A percentile compares a stretch with the other conserved stretches of the same genome.
phyloP scores from a whole-genome alignment of 225 moss, liverwort and hornwort species.

The Ulota crispa region DNA sequence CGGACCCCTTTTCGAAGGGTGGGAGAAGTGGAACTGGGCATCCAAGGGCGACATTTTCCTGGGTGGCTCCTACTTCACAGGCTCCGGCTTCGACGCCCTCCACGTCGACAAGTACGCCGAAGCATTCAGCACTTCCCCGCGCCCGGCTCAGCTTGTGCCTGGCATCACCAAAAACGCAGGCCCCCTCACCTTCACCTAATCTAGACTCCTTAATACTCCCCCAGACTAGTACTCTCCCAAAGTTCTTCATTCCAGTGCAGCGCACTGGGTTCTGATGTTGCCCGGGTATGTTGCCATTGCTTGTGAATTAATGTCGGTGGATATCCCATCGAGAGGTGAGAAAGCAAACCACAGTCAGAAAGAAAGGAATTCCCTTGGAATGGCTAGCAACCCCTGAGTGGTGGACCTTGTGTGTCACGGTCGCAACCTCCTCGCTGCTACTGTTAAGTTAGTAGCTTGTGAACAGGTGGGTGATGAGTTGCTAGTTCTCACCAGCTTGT shows the following conservation, averaged over 20 bases:
- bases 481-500: neutral
- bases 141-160: slow-evolving; percentile 26
- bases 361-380: too few species aligned
- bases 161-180: slow-evolving; percentile 39
- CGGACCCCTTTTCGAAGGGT: slow-evolving; percentile 33
- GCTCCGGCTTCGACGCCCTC: slow-evolving; percentile 20
- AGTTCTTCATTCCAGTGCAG: too few species aligned
- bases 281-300: too few species aligned
- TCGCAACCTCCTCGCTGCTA: slow-evolving; percentile 16
- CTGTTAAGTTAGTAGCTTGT: neutral
- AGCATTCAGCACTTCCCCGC: slow-evolving; percentile 35
- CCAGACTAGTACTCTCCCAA: too few species aligned
- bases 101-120: slow-evolving; percentile 5
- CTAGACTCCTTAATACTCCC: too few species aligned
- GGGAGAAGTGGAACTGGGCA: slow-evolving; percentile 51
- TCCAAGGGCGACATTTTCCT: slow-evolving; percentile 34
- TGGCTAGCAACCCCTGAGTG: neutral
- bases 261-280: too few species aligned
- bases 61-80: slow-evolving; percentile 31
- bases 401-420: neutral
- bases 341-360: neutral
- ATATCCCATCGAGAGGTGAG: neutral
- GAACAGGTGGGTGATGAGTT: slow-evolving; percentile 22
- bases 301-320: neutral
- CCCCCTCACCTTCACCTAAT: slow-evolving; percentile 10